Evolutionary conservation across 352 stramenopile genomes (phyloP).

Genomic region (Phytophthora citrophthora): DNA sequence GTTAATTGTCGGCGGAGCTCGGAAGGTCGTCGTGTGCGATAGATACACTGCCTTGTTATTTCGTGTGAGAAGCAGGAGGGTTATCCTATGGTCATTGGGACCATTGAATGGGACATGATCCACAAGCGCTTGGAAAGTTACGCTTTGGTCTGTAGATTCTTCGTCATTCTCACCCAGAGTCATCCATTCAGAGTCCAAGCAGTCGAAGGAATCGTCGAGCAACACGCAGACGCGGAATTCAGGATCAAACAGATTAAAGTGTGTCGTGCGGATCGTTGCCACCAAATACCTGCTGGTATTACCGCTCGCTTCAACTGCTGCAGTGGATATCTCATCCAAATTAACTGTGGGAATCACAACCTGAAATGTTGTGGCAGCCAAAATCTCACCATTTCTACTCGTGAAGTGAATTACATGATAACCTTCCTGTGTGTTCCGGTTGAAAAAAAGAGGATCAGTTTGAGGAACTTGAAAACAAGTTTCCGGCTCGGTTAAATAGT

Average conservation of each 20-base stretch:
- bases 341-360: slow-evolving; percentile 44
- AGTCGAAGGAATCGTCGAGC: slow-evolving; percentile 54
- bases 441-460: slow-evolving; percentile 46
- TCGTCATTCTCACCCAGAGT: slow-evolving; percentile 25
- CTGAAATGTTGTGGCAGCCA: slow-evolving; percentile 49
- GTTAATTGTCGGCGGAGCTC: slow-evolving; percentile 13
- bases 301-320: slow-evolving; percentile 2
- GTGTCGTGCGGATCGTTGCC: slow-evolving; percentile 41
- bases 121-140: slow-evolving; percentile 43
- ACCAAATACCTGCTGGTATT: slow-evolving; percentile 21
- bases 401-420: slow-evolving; percentile 57
- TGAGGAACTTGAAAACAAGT: slow-evolving; percentile 38
- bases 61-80: slow-evolving; percentile 51
- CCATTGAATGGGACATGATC: slow-evolving; percentile 34
- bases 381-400: slow-evolving; percentile 32
- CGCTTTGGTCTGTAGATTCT: slow-evolving; percentile 28
- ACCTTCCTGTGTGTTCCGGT: slow-evolving; percentile 17
- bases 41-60: slow-evolving; percentile 50
- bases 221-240: slow-evolving; percentile 50
- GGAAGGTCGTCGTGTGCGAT: slow-evolving; percentile 25
- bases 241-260: slow-evolving; percentile 52
- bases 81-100: slow-evolving; percentile 36
- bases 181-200: slow-evolving; percentile 36
- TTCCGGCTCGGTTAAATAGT: slow-evolving; percentile 25
- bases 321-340: slow-evolving; percentile 32